Base-by-base conservation (phyloP, 2,329 filamentous ascomycete genomes). In the Pseudocercospora fuligena region DNA sequence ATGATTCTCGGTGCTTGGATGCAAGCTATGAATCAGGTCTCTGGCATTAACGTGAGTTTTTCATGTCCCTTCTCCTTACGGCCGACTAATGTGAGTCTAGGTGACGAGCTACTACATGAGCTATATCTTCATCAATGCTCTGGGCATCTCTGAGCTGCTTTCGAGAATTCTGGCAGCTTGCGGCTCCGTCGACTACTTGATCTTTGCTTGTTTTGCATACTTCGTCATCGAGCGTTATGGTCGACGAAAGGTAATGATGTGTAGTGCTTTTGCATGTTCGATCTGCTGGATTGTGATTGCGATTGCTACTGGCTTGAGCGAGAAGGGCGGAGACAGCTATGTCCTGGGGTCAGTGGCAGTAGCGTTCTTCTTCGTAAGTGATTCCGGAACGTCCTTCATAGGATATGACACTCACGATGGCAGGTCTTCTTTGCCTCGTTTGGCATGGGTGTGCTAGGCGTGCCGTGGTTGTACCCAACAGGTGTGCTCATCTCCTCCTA, bases 211-310 rank as follows among this genome's bases (percentile, higher is more conserved):
- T 74, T 70, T 84, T 9, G 80, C 73, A 53, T 84, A 77, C 74
- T 82, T 84, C 60, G 77, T 83, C 4, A 82, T 85, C 65, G 83
- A 85, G 64, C 75, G 81, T 5, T 83, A 79, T 65, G 83, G 83
- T 2, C 78, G 84, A 9, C 78, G 83, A 9, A 81, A 79, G 59
- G 77, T 84, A 56, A 83, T 85, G 82, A 83, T 85, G 77, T 73
- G 73, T 19, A 82, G 80, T 5, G 80, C 83, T n/a, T 76, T 78
- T 6, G 84, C 81, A 9, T 85, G 83, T 65, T 82, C 80, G 1
- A 78, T 82, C 12, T 86, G 83, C 70, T 85, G 82, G 77, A 77
- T 82, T 19, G 72, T 83, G 8, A 85, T 85, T 60, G 80, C 82
- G 0, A 82, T 83, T 19, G 76, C 81, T 0, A 76, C 83, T 5